These are phyloP conservation scores for Elsinoe ampelina DNA, from an alignment of 2,329 filamentous ascomycete genomes.

Conservation along the genomic window DNA sequence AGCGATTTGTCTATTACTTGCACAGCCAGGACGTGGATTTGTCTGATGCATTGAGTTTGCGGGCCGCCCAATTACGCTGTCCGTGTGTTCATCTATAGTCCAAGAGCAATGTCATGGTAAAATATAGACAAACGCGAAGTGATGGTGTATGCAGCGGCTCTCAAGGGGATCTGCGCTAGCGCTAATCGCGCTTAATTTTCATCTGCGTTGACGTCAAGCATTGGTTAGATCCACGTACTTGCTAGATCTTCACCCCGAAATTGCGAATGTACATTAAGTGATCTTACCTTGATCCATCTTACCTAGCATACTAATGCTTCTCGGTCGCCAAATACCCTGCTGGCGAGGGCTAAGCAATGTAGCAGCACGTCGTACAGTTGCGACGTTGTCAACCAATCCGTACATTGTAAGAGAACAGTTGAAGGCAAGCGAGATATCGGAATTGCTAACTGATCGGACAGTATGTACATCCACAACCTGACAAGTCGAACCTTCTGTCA, in stretches of 20 bases:
- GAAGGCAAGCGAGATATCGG: neutral
- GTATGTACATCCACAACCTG: constrained; percentile 42
- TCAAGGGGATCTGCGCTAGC: neutral
- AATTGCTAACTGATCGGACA: constrained; percentile 18
- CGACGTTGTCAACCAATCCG: constrained; percentile 37
- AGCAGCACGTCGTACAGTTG: constrained; percentile 20
- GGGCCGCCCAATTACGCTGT: too few species aligned
- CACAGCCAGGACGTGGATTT: too few species aligned
- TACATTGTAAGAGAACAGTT: constrained; percentile 28
- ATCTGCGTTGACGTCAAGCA: constrained; percentile 7
- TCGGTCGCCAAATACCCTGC: neutral
- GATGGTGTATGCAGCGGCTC: neutral
- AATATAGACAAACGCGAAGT: neutral
- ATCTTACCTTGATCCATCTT: too few species aligned
- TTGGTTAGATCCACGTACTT: too few species aligned
- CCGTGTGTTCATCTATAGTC: too few species aligned
- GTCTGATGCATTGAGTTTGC: too few species aligned
- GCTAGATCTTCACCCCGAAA: too few species aligned
- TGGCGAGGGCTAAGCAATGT: neutral
- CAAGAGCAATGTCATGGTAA: neutral
- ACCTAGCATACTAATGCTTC: neutral
- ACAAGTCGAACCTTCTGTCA: constrained; percentile 41
- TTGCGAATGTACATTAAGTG: too few species aligned
- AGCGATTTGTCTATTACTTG: too few species aligned
- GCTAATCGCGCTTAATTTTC: neutral